Evolutionary conservation across 257 asterid genomes (phyloP), one percentile per base, ranked within the genome.

Genomic region (Striga asiatica): DNA sequence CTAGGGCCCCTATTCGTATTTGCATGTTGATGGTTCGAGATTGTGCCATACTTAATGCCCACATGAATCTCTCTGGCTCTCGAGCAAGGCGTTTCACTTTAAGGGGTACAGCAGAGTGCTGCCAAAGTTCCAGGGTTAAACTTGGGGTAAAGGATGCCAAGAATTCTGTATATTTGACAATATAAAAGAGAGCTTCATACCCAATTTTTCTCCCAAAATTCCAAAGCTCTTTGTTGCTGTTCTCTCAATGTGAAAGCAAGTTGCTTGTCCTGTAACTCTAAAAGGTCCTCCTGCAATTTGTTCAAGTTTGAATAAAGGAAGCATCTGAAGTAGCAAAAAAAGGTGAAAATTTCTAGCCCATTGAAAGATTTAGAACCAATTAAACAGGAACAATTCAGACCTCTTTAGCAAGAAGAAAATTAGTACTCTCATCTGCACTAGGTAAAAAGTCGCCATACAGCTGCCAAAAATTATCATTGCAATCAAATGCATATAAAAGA

Each of bases 151-250:
- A 50, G 16, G 46, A 61, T 21, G 12, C 7, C 25, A 60, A 54
- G 39, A 61, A 17, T 11, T 35, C 24, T 20, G 71, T 34, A 63
- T 6, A 48, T 52, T 28, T 49, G 29, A 9, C 23, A 43, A 43
- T 21, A 50, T 39, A 6, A 7, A 68, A 41, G 17, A 49, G 35
- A 66, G 61, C 61, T 56, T 12, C 50, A 22, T 87, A 91, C 98
- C 98, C 98, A 91, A 69, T 91, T 84, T 64, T 70, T 84, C 74
- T 80, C 93, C 98, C 98, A 91, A 76, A 91, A 91, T 50, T 84
- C 82, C 9, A 82, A 66, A 54, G 85, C 95, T 48, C 98, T 81
- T 0, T 68, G 71, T 73, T 82, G 85, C 66, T 91, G 93, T 39
- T 74, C 77, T 76, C 84, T 80, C 69, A 87, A 55, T 5, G 72